These are phyloP conservation scores for Yamadazyma diddensiae DNA, from an alignment of 1,139 yeast genomes.

Conservation along the genomic window DNA sequence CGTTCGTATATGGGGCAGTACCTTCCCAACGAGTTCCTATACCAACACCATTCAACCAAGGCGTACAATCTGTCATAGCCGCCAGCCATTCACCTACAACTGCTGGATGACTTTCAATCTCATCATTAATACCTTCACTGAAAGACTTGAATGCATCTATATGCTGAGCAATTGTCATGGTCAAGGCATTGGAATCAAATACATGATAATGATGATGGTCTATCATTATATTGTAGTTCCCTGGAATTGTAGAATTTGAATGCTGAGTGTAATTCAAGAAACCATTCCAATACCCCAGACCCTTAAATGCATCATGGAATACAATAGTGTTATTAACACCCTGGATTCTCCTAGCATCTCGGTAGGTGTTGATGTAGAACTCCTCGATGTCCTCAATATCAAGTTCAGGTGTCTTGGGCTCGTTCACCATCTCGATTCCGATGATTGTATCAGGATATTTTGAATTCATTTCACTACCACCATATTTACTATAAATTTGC, in stretches of 20 bases:
- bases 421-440: conserved; percentile 85
- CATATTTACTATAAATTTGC: conserved; percentile 56
- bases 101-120: conserved; percentile 67
- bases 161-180: conserved; percentile 56
- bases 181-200: conserved; percentile 61
- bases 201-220: conserved; percentile 95
- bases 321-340: conserved; percentile 51
- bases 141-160: conserved; percentile 58
- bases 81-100: conserved; percentile 93
- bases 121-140: conserved; percentile 51
- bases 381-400: conserved; percentile 55
- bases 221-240: conserved; percentile 62
- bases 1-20: conserved; percentile 39
- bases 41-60: conserved; percentile 89
- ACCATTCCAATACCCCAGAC: conserved; percentile 60
- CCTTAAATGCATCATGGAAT: conserved; percentile 73
- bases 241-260: conserved; percentile 16
- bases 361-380: conserved; percentile 56
- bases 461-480: conserved; percentile 45
- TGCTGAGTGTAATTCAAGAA: conserved; percentile 30
- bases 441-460: conserved; percentile 64
- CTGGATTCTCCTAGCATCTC: conserved; percentile 40
- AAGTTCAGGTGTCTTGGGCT: conserved; percentile 74
- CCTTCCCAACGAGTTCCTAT: conserved; percentile 85
- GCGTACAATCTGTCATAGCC: conserved; percentile 89